Conservation (phyloP, 1,284 basidiomycete species). For the Moniliophthora roreri region DNA sequence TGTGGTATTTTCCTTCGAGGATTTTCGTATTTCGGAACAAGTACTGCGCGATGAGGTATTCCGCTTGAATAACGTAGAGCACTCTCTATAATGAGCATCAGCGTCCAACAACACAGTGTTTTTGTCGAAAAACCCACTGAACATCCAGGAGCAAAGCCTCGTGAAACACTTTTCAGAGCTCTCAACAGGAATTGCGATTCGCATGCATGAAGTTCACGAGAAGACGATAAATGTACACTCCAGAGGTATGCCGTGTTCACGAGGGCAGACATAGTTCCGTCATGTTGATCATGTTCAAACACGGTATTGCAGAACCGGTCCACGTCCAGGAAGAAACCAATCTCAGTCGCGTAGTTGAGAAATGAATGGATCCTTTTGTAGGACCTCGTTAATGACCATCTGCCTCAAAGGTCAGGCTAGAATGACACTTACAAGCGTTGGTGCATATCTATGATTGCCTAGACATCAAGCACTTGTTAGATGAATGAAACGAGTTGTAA, state of each 20-base stretch:
- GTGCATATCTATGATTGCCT: too few species aligned
- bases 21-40: conserved; percentile 38
- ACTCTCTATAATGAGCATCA: conserved; percentile 33
- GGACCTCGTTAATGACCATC: neutral
- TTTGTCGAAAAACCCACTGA: conserved; percentile 22
- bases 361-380: neutral
- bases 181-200: conserved; percentile 5
- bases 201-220: neutral
- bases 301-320: conserved; percentile 4
- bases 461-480: too few species aligned
- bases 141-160: too few species aligned
- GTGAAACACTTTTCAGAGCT: neutral
- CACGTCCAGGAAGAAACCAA: conserved; percentile 5
- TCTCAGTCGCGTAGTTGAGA: neutral
- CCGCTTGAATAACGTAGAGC: conserved; percentile 44
- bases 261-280: conserved; percentile 20
- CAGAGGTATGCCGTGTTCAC: conserved; percentile 25
- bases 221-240: conserved; percentile 22
- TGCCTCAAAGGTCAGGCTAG: too few species aligned
- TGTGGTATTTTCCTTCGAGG: conserved; percentile 43
- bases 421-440: too few species aligned
- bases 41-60: conserved; percentile 45
- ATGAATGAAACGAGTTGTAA: too few species aligned
- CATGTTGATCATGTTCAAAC: neutral
- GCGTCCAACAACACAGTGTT: conserved; percentile 25